Evolutionary conservation across 208 protist species (phyloP).

Genomic region (Wallacemonas rigidus): DNA sequence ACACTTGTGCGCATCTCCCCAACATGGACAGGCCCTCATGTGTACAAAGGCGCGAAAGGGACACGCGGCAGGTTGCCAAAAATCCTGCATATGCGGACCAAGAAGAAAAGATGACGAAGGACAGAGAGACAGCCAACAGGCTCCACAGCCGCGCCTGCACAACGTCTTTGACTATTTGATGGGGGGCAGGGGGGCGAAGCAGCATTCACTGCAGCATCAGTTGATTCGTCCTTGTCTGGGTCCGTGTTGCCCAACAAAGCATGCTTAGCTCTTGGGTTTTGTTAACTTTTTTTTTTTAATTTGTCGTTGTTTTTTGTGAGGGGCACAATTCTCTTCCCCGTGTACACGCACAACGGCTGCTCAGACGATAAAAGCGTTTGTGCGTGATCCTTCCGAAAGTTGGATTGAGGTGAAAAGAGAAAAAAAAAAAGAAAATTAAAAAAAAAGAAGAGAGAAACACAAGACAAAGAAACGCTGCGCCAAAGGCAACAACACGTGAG

Average conservation of each 20-base stretch:
- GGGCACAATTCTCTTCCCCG: neutral
- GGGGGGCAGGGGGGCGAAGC: no score
- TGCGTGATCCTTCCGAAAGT: neutral
- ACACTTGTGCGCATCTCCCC: no score
- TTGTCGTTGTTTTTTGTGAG: conserved; percentile 19
- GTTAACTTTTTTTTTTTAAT: neutral
- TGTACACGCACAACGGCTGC: conserved; percentile 14
- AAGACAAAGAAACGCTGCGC: neutral
- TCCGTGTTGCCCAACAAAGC: neutral
- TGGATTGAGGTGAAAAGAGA: conserved; percentile 6
- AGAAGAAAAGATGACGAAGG: no score
- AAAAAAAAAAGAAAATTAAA: conserved; percentile 20
- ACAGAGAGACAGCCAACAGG: no score
- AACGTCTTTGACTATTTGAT: no score
- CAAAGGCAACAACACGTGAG: neutral
- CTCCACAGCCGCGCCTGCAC: no score
- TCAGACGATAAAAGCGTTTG: conserved; percentile 11
- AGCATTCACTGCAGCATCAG: neutral
- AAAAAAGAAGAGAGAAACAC: conserved; percentile 18
- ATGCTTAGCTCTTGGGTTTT: neutral
- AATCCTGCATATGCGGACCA: no score
- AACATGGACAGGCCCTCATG: no score
- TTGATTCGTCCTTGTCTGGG: neutral
- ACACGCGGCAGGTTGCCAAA: no score
- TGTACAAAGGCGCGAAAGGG: no score